Conservation (phyloP, 140 eudicot genomes). For the Stevia rebaudiana region DNA sequence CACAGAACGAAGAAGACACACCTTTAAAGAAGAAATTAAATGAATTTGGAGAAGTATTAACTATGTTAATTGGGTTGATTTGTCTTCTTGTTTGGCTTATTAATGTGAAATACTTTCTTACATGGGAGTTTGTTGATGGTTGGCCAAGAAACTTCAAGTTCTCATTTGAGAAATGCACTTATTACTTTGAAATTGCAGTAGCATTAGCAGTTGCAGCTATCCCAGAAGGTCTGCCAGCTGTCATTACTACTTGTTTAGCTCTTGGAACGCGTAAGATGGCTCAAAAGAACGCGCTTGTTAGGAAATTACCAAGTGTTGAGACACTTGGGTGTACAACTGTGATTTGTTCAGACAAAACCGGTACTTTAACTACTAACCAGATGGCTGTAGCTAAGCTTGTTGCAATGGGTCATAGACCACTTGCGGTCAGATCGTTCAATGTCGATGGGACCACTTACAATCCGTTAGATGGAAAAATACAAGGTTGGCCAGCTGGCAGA, state of each 20-base stretch:
- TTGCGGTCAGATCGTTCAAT: conserved; percentile 35
- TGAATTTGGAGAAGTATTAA: conserved; percentile 88
- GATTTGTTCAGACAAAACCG: conserved; percentile 95
- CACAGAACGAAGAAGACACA: conserved; percentile 74
- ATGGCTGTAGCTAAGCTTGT: conserved; percentile 94
- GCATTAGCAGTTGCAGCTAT: conserved; percentile 99
- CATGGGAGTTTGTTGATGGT: conserved; percentile 89
- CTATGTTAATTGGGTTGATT: conserved; percentile 69
- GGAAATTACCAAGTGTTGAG: conserved; percentile 97
- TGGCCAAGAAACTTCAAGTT: conserved; percentile 87
- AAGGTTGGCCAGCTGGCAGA: conserved; percentile 64
- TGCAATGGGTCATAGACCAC: conserved; percentile 51
- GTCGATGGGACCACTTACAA: conserved; percentile 89
- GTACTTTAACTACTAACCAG: conserved; percentile 95
- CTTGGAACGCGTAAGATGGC: conserved; percentile 98
- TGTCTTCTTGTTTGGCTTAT: conserved; percentile 88
- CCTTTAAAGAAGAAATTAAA: conserved; percentile 89
- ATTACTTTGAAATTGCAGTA: conserved; percentile 89
- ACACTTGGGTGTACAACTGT: conserved; percentile 98
- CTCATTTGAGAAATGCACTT: conserved; percentile 94
- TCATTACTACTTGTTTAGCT: conserved; percentile 94
- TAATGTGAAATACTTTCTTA: conserved; percentile 72
- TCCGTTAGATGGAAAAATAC: conserved; percentile 77
- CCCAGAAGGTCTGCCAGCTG: conserved; percentile 98
- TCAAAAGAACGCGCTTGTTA: conserved; percentile 92